phyloP scores from a whole-genome alignment of 805 yeast genomes.

The Hanseniaspora thailandica region DNA sequence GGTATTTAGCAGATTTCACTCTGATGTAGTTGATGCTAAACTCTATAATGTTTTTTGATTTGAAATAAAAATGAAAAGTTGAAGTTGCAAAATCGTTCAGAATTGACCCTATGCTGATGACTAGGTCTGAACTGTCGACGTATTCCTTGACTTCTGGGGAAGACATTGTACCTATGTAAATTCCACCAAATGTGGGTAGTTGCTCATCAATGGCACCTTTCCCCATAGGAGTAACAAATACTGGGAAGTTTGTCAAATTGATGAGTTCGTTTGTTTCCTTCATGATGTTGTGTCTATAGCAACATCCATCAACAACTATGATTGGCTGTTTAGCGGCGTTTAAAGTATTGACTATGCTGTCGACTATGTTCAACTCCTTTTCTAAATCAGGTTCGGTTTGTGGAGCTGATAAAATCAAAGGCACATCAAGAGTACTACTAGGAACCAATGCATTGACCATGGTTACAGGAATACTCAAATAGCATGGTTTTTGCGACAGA shows the following conservation, averaged over 20 bases:
- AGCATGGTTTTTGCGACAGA: constrained; percentile 56
- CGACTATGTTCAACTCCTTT: constrained; percentile 24
- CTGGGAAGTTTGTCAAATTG: constrained; percentile 37
- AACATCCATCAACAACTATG: constrained; percentile 43
- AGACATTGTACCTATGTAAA: constrained; percentile 49
- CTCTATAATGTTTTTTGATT: constrained; percentile 43
- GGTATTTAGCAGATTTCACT: constrained; percentile 40
- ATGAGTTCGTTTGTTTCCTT: constrained; percentile 34
- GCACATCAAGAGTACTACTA: constrained; percentile 29
- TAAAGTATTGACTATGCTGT: constrained; percentile 35
- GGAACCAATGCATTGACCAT: constrained; percentile 36
- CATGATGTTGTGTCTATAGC: constrained; percentile 44
- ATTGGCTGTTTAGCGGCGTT: constrained; percentile 43
- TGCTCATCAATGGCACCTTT: constrained; percentile 55
- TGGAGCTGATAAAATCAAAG: constrained; percentile 24
- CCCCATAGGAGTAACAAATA: constrained; percentile 47
- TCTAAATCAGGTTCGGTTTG: constrained; percentile 28
- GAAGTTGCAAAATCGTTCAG: constrained; percentile 51
- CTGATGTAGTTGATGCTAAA: constrained; percentile 46
- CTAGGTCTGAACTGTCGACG: constrained; percentile 45
- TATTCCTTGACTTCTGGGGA: constrained; percentile 35
- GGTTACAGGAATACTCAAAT: constrained; percentile 56
- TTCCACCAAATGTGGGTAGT: constrained; percentile 47
- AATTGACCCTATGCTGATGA: constrained; percentile 54
- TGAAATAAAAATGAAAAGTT: constrained; percentile 40